Evolutionary conservation across 495 filamentous ascomycete genomes (phyloP), one percentile per base, ranked within the genome.

Genomic region (Penicillium canescens): DNA sequence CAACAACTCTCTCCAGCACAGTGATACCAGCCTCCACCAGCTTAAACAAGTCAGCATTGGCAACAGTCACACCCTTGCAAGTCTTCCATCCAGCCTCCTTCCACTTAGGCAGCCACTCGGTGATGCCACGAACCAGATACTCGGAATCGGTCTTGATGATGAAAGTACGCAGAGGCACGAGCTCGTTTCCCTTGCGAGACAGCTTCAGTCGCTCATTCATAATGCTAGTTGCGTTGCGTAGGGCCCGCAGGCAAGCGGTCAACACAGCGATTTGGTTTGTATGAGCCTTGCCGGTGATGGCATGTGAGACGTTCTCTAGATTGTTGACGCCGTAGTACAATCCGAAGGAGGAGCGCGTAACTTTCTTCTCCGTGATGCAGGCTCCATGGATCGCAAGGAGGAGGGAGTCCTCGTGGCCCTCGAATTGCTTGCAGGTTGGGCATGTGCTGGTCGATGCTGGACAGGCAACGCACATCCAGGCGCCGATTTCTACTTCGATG

Each of bases 121-220:
- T 79, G 4, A 67, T 55, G 4, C 74, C 71, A 23, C 67, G 54
- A 6, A 69, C 65, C 0, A 76, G 61, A 49, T 80, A 80, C 23
- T 68, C 66, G 3, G 74, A 80, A 54, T 80, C 72, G 2, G 76
- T 74, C 14, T 75, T 78, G 35, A 82, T 67, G 8, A 77, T 66
- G 0, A 82, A 31, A 0, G 59, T 70, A 10, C 54, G 38, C 12
- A 66, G 35, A 8, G 45, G 57, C 23, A 12, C 39, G 16, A 13
- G 39, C 10, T 41, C 20, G 6, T 31, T 42, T 14, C 40, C 23
- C 6, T 36, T n/a, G 16, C 31, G 31, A 31, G 21, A 18, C 14
- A 42, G 24, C 11, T 37, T 48, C 24, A 35, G 16, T 6, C 38
- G 26, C n/a, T 48, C 31, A 5, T 40, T 41, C n/a, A 61, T n/a